A percentile compares a stretch with the other conserved stretches of the same genome.
These are phyloP conservation scores for Colletotrichum eremochloae DNA, from an alignment of 2,329 filamentous ascomycete genomes.

Conservation along the genomic window DNA sequence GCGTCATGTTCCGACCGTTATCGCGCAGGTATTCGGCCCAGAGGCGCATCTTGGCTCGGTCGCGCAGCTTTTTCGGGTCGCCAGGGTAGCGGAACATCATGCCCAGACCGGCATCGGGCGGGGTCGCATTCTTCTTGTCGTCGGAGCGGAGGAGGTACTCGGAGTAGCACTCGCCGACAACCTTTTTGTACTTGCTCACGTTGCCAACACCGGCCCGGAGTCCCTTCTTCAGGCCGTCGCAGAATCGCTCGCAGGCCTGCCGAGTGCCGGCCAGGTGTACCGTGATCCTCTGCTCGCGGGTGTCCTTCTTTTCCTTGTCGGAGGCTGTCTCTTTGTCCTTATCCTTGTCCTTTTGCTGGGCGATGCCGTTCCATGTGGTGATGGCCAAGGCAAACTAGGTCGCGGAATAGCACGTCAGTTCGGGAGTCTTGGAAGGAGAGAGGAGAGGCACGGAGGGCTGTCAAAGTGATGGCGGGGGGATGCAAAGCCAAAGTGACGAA, in stretches of 20 bases:
- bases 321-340: slow-evolving; percentile 56
- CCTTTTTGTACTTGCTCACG: slow-evolving; percentile 84
- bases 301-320: slow-evolving; percentile 55
- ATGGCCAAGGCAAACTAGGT: slow-evolving; percentile 87
- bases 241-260: slow-evolving; percentile 93
- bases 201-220: slow-evolving; percentile 89
- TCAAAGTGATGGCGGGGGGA: slow-evolving; percentile 9
- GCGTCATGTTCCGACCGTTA: slow-evolving; percentile 91
- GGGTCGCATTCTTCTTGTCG: slow-evolving; percentile 71
- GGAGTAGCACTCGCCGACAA: slow-evolving; percentile 90
- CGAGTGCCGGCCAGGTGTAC: slow-evolving; percentile 91
- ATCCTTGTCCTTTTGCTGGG: slow-evolving; percentile 62
- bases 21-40: slow-evolving; percentile 98
- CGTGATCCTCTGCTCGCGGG: slow-evolving; percentile 85
- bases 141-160: slow-evolving; percentile 81
- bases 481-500: neutral
- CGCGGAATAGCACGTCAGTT: slow-evolving; percentile 23
- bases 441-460: neutral
- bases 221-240: slow-evolving; percentile 93
- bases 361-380: slow-evolving; percentile 90
- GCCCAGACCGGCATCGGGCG: slow-evolving; percentile 93
- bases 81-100: slow-evolving; percentile 95
- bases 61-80: slow-evolving; percentile 91
- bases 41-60: slow-evolving; percentile 95
- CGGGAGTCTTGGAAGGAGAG: neutral